Base-by-base conservation (phyloP, 1,284 basidiomycete genomes). In the Inonotus obliquus region DNA sequence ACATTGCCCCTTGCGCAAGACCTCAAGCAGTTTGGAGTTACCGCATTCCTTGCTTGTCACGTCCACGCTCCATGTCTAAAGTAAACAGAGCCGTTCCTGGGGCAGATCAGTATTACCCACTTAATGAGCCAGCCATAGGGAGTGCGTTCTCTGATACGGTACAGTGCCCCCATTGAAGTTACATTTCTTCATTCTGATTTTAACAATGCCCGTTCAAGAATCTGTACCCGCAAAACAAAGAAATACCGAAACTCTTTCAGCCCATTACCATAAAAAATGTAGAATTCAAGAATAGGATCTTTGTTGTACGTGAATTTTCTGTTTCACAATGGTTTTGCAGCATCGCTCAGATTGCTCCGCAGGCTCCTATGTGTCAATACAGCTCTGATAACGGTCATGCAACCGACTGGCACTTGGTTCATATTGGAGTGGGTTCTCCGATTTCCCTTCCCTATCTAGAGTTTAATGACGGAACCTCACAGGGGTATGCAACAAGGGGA, bases 331-430 rank as follows among this genome's bases (percentile, higher is more conserved):
- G 45, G 25, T 25, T 7, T 45, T 23, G 17, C 38, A 19, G 17
- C 27, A 47, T 37, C 44, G n/a, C 53, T 10, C 55, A 19, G 44
- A 21, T 39, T 17, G n/a, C 21, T 61, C 39, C 69, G 67, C 65
- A 84, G 83, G 77, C 87, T n/a, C 88, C 88, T 1, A 88, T 91
- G 86, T 91, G 89, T 71, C 85, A 87, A 67, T 92, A 93, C 75
- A 88, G 85, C 54, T 79, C 86, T 4, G 81, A 89, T 48, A 74
- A 87, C 65, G 86, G 92, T 6, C 81, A 86, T 71, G 81, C 83
- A 25, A 89, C 90, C 0, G 86, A 91, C 67, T 91, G 86, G 85
- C 91, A 94, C 72, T 73, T 92, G 13, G 87, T 91, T 23, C 90
- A 92, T 70, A 79, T 86, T 41, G 85, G 84, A 17, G 81, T 82